phyloP scores from a whole-genome alignment of 495 filamentous ascomycete genomes.

The Saxophila tyrrhenica region DNA sequence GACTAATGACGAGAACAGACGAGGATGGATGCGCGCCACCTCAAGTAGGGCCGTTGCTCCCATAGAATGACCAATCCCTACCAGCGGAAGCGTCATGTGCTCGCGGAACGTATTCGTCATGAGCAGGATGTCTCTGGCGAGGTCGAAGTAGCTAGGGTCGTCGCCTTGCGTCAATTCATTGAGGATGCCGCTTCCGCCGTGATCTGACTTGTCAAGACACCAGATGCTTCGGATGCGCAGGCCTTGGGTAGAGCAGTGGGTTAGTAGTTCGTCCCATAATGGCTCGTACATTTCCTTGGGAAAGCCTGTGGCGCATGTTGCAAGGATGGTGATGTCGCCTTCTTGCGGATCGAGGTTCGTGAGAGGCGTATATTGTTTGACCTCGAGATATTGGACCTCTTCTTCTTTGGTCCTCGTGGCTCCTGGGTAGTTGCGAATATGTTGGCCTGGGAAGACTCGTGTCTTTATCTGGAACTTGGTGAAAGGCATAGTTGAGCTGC shows the following conservation, averaged over 20 bases:
- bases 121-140: constrained; percentile 67
- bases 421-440: constrained; percentile 29
- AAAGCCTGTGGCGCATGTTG: constrained; percentile 77
- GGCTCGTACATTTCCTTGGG: constrained; percentile 93
- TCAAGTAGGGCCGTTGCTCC: constrained; percentile 55
- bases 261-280: constrained; percentile 66
- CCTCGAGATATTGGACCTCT: constrained; percentile 48
- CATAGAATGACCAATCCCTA: constrained; percentile 77
- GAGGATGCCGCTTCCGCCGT: constrained; percentile 62
- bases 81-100: constrained; percentile 64
- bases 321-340: constrained; percentile 75
- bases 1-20: constrained; percentile 58
- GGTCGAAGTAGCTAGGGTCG: constrained; percentile 53
- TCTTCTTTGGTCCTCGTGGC: constrained; percentile 43
- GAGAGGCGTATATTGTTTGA: constrained; percentile 76
- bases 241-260: constrained; percentile 39
- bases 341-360: constrained; percentile 51
- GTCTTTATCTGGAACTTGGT: constrained; percentile 25
- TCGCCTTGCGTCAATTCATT: constrained; percentile 67
- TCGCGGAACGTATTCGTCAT: constrained; percentile 67
- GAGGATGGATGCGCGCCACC: constrained; percentile 52
- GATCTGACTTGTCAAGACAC: constrained; percentile 71
- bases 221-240: constrained; percentile 69
- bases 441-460: constrained; percentile 26
- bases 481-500: constrained; percentile 23